phyloP scores from a whole-genome alignment of 2,329 filamentous ascomycete genomes.

The Geosmithia putterillii region DNA sequence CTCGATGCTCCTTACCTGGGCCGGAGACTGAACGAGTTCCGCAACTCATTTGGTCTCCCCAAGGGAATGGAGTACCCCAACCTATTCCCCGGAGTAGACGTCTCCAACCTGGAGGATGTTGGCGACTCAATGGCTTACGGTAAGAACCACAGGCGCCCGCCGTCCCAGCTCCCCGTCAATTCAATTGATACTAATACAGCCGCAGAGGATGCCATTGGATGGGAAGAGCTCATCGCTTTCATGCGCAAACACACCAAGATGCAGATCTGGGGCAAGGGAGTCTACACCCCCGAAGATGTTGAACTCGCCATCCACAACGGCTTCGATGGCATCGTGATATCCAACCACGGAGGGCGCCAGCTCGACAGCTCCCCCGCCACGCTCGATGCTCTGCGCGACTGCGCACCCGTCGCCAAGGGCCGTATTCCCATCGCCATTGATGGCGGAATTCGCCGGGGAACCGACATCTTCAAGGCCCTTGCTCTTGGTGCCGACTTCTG shows the following conservation, averaged over 20 bases:
- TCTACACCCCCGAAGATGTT: slow-evolving; percentile 8
- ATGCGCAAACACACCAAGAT: slow-evolving; percentile 31
- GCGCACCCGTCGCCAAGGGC: background rate
- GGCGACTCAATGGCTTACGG: background rate
- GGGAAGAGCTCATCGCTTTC: slow-evolving; percentile 36
- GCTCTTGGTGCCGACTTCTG: slow-evolving; percentile 13
- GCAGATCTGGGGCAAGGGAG: slow-evolving; percentile 21
- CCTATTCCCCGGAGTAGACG: slow-evolving; percentile 1
- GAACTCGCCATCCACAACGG: slow-evolving; percentile 8
- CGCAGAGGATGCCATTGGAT: slow-evolving; percentile 24
- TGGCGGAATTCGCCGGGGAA: slow-evolving; percentile 3
- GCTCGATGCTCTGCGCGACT: slow-evolving; percentile 6
- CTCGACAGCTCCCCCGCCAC: slow-evolving; percentile 7
- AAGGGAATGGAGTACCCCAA: slow-evolving; percentile 8
- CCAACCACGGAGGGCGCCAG: slow-evolving; percentile 10
- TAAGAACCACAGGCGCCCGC: background rate
- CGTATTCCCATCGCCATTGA: slow-evolving; percentile 2
- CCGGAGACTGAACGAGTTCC: slow-evolving; percentile 9
- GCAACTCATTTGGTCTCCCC: slow-evolving; percentile 10
- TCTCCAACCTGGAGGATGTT: slow-evolving; percentile 2
- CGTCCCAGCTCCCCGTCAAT: background rate
- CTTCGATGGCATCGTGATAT: slow-evolving; percentile 8
- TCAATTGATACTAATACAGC: background rate
- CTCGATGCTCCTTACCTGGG: slow-evolving; percentile 11
- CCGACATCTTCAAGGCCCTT: slow-evolving; percentile 14